Base-by-base conservation (phyloP, 352 stramenopile species). In the Pythium biforme region DNA sequence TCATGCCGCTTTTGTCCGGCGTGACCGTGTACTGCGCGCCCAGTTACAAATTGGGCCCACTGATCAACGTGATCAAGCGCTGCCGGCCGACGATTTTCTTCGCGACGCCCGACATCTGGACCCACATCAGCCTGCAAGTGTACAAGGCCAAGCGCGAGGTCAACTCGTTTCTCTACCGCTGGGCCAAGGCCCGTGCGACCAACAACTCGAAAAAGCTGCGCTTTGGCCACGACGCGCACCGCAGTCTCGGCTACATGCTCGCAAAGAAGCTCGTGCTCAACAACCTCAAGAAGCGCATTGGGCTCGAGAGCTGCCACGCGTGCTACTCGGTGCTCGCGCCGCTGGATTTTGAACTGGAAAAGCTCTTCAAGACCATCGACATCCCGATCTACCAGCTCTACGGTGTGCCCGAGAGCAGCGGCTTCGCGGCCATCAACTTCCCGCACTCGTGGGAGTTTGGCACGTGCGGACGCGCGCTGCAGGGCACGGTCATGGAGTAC, bases 321-420 rank as follows among this genome's bases (percentile, higher is more conserved):
- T 95, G 86, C 66, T 92, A 86, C 59, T 91, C 83, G 17, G 65
- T 95, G 40, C 66, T 93, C 20, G 81, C 86, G 37, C 81, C 83
- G 39, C 69, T 94, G 11, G 81, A 90, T 49, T 92, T 92, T 37
- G 83, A 92, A 61, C 80, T 91, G 5, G 81, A 90, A 52, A 80
- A 80, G 61, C 72, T 94, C 1, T 94, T 94, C 58, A 88, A 89
- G 71, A 92, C 79, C 1, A 86, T 94, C 33, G 85, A 92, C 63
- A 80, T 89, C 4, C 85, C 85, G 9, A 86, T 94, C 31, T 94
- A 92, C 60, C 82, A 90, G 61, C 69, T 91, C 14, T 88, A 85
- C 54, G 86, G 86, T 4, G 81, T 73, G 6, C 62, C 79, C 17
- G 83, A 92, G 56, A 86, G 81, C 11, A 83, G 69, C 20, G 86